phyloP scores from a whole-genome alignment of 495 filamentous ascomycete species.

The Penicillium angulare region DNA sequence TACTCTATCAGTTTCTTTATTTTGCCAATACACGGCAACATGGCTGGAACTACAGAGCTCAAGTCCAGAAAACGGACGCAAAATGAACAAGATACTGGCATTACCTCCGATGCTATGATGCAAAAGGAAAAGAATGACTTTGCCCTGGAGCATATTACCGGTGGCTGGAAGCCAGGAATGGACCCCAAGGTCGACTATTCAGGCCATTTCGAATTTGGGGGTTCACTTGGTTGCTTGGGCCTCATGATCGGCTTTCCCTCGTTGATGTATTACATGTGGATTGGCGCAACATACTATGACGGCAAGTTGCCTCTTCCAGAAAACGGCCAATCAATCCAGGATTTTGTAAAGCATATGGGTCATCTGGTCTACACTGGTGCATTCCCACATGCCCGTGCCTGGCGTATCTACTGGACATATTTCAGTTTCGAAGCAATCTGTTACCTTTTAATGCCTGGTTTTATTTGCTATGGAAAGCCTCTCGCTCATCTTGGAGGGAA shows the following conservation, averaged over 20 bases:
- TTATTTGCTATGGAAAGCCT: constrained; percentile 76
- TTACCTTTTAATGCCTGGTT: constrained; percentile 78
- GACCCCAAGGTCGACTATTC: constrained; percentile 24
- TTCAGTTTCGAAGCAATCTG: constrained; percentile 69
- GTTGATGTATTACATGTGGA: constrained; percentile 98
- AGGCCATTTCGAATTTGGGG: constrained; percentile 77
- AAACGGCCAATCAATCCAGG: constrained; percentile 53
- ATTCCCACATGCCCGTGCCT: constrained; percentile 70
- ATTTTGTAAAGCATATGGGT: constrained; percentile 65
- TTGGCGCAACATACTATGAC: constrained; percentile 85
- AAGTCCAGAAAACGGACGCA: constrained; percentile 4
- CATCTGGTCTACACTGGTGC: constrained; percentile 71
- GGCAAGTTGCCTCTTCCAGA: constrained; percentile 69
- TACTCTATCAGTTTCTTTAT: not conserved
- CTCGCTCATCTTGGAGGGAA: constrained; percentile 72
- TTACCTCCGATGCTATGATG: not conserved
- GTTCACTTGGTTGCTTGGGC: constrained; percentile 63
- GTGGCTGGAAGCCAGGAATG: constrained; percentile 24
- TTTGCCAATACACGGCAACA: not conserved
- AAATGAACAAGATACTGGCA: not conserved
- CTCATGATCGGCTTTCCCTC: constrained; percentile 88
- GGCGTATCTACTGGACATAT: constrained; percentile 86
- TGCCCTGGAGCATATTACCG: constrained; percentile 16
- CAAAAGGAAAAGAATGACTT: constrained; percentile 4
- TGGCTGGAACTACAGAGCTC: constrained; percentile 4